Base-by-base conservation (phyloP, 116 monocot species). In the Trichopus zeylanicus region DNA sequence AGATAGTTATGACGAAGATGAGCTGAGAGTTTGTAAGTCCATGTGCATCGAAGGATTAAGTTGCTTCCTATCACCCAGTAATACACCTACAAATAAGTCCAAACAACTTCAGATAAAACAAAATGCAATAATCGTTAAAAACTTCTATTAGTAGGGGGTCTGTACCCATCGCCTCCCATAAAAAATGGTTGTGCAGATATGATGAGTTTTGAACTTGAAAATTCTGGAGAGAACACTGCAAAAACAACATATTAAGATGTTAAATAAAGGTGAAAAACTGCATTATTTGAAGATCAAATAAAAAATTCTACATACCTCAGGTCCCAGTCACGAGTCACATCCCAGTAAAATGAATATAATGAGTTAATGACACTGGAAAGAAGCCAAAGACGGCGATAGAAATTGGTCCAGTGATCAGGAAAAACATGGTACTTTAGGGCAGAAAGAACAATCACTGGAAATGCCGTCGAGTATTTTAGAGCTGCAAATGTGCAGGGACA, bases 1-100 rank as follows among this genome's bases (percentile, higher is more conserved):
- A 99, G 29, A 64, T 92, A 87, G 58, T 98, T 99, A 60, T 99
- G 99, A 35, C 99, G 87, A 58, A 99, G 88, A 81, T 99, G 99
- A 7, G 92, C 85, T 6, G 99, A 99, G 2, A 99, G 73, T 62
- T 99, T 99, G 76, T 92, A 99, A n/a, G 99, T 88, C 92, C 99
- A 99, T 6, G 99, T 92, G 75, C 99, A 99, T 29, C 99, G 67
- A 23, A 99, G 74, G 32, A 98, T 71, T 22, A 98, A 72, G 59
- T 98, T 98, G 67, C 98, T 98, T 38, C 75, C 55, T 20, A 98
- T 63, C 12, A 88, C 88, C 98, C 98, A 98, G 56, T 76, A 91
- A 54, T 74, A 88, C 7, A 92, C 78, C 99, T 92, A 81, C 28
- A 75, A 68, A n/a, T 16, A 31, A 29, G 13, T 20, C 62, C 26